Base-by-base conservation (phyloP, 176 grass and related monocot species). In the Musa beccarii region DNA sequence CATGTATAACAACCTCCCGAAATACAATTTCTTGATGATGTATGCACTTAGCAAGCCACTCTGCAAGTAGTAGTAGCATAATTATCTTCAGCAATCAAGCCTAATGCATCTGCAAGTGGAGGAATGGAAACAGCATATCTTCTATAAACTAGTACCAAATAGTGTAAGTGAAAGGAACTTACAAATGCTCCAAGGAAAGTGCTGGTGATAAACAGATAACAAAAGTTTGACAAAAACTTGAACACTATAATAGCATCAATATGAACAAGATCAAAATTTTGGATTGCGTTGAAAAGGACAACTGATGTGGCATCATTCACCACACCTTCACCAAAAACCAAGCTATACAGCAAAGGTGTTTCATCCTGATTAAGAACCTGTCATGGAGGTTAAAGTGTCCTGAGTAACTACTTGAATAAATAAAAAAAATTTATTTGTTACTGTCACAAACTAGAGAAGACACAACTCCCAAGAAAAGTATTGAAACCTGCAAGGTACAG, bases 281-380 rank as follows among this genome's bases (percentile, higher is more conserved):
- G 91, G 75, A 99, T 87, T 3, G 96, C 96, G 54, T 99, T 99
- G 81, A 99, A 99, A 77, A 99, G 89, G 73, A 99, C 96, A 17
- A 99, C 85, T 19, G 96, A 99, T 6, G 91, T 99, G 51, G 96
- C 96, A 59, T 99, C 96, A 29, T 99, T 99, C 15, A 99, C 96
- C 64, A 99, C 96, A 55, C 96, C 96, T 84, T 99, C 96, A 12
- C 96, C 96, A 52, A 99, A 99, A 12, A 99, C 96, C 11, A 99
- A 81, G 75, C 90, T 94, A 55, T 99, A 99, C 52, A 99, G 73
- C 79, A 99, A 66, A 11, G 96, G 96, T 0, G 96, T 99, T 57
- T 99, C 96, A n/a, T 99, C 96, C 84, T 99, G 96, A 76, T 89
- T 89, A 77, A 99, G 86, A 62, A 99, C 89, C 96, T 99, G 78